These are phyloP conservation scores for Mycena chlorophos DNA, from an alignment of 768 basidiomycete genomes.

Conservation along the genomic window DNA sequence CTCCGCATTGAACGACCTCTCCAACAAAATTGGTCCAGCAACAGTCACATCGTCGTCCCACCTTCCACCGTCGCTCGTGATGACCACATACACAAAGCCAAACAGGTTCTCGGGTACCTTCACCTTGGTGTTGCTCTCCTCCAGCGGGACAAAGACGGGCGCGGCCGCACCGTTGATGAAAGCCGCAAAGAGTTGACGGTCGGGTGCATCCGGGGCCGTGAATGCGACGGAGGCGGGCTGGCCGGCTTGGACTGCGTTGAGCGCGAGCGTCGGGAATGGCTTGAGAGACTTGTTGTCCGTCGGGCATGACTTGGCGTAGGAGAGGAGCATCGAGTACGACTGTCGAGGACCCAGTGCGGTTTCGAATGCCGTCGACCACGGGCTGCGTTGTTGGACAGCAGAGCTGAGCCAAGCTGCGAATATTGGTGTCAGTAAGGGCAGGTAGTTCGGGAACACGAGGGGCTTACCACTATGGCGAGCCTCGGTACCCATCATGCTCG, in stretches of 20 bases:
- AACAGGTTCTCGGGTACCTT: slow-evolving; percentile 43
- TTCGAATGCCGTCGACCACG: slow-evolving; percentile 53
- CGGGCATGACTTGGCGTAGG: slow-evolving; percentile 57
- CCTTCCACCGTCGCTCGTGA: slow-evolving; percentile 39
- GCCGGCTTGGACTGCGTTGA: slow-evolving; percentile 30
- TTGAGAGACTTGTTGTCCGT: slow-evolving; percentile 45
- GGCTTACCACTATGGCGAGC: slow-evolving; percentile 44
- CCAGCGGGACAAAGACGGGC: slow-evolving; percentile 41
- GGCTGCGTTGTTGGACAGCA: slow-evolving; percentile 38
- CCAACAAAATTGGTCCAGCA: slow-evolving; percentile 55
- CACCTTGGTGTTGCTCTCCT: slow-evolving; percentile 30
- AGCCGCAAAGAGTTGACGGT: slow-evolving; percentile 40
- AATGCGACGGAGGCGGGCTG: slow-evolving; percentile 29
- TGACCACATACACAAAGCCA: slow-evolving; percentile 55
- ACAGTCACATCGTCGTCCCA: slow-evolving; percentile 50
- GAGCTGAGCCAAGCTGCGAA: slow-evolving; percentile 43
- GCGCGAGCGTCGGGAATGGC: slow-evolving; percentile 45
- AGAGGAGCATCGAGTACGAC: slow-evolving; percentile 39
- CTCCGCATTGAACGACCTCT: slow-evolving; percentile 37
- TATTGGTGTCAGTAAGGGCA: neutral
- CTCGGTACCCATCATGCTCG: slow-evolving; percentile 59
- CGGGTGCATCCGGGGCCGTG: slow-evolving; percentile 11
- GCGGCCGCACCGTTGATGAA: slow-evolving; percentile 48
- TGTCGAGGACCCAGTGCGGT: slow-evolving; percentile 43
- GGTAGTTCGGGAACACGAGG: neutral